phyloP scores from a whole-genome alignment of 805 yeast genomes.

The Cyberlindnera mrakii region DNA sequence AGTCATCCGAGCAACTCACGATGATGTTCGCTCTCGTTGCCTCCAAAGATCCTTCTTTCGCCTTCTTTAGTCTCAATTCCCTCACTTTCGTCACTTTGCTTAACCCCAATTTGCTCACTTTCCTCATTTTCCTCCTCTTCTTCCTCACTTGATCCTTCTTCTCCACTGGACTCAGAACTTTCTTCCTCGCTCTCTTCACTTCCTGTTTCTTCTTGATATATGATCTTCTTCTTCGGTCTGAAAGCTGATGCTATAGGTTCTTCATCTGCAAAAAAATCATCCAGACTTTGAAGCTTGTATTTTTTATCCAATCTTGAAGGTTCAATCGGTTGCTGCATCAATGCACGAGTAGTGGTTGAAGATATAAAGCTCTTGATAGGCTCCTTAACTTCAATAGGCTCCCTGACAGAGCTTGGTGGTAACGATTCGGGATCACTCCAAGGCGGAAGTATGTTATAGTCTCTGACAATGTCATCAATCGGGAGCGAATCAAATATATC shows the following conservation, averaged over 20 bases:
- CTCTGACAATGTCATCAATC: conserved; percentile 19
- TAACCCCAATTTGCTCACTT: too few species aligned
- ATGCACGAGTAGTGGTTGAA: conserved; percentile 1
- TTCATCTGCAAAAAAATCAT: conserved; percentile 70
- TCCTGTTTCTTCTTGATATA: conserved; percentile 11
- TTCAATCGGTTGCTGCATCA: background rate
- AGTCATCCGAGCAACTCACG: background rate
- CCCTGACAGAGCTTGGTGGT: conserved; percentile 31
- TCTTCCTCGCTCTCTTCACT: conserved; percentile 29
- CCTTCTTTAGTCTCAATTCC: conserved; percentile 1
- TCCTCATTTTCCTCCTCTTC: conserved; percentile 11
- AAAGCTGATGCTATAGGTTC: conserved; percentile 16
- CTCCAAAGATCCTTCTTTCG: conserved; percentile 1
- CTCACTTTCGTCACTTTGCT: conserved; percentile 9
- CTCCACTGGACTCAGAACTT: conserved; percentile 23
- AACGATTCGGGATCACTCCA: conserved; percentile 38
- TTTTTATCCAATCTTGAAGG: conserved; percentile 25
- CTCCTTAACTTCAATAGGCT: conserved; percentile 34
- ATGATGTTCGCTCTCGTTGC: background rate
- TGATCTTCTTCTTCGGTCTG: conserved; percentile 7
- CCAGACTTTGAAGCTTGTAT: conserved; percentile 70
- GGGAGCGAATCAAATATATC: conserved; percentile 16
- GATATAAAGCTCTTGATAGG: conserved; percentile 27
- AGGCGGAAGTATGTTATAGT: conserved; percentile 27
- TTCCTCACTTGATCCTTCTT: conserved; percentile 8